Evolutionary conservation across 1,284 basidiomycete genomes (phyloP), one percentile per base, ranked within the genome.

Genomic region (Inonotus hispidus): DNA sequence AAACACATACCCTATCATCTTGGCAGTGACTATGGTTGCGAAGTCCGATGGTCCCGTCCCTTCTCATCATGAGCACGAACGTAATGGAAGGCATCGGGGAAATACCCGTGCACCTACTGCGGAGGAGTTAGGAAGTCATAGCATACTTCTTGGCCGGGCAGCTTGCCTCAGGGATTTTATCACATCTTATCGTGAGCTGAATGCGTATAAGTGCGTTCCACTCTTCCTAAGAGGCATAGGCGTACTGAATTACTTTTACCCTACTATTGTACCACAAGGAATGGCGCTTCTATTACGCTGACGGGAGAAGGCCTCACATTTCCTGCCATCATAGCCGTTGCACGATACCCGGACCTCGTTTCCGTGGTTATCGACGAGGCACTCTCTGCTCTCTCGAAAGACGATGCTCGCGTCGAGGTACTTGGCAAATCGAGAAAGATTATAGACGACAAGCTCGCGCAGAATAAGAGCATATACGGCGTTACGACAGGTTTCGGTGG

Each of bases 401-500:
- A 65, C 11, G 32, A 61, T 2, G 50, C 55, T 14, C 71, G 82
- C 63, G 78, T 76, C 64, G 74, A 76, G 8, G 81, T 79, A 37
- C 77, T 92, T 53, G 72, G 77, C 19, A 80, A 80, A 66, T 83
- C 85, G 67, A 82, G 87, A 49, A 73, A 77, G 56, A 81, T 84
- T 58, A 83, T 93, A 54, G 75, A 80, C 29, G 76, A 79, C 68
- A 90, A 91, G 71, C 81, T 94, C 52, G 79, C 82, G 29, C 77
- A 81, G 7, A 83, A 85, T 19, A 80, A 82, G 61, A 89, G 86
- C 66, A 80, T 93, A 45, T 93, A 92, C 66, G 91, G 91, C 37
- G 87, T 92, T 35, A 87, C 87, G 46, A 92, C 91, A 14, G 91
- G 91, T 54, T 93, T 90, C 68, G 90, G 90, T 55, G 89, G 88